A percentile compares a stretch with the other conserved stretches of the same genome.
Conservation (phyloP, 1,139 yeast species). For the Nakaseomyces uthaithaninus region DNA sequence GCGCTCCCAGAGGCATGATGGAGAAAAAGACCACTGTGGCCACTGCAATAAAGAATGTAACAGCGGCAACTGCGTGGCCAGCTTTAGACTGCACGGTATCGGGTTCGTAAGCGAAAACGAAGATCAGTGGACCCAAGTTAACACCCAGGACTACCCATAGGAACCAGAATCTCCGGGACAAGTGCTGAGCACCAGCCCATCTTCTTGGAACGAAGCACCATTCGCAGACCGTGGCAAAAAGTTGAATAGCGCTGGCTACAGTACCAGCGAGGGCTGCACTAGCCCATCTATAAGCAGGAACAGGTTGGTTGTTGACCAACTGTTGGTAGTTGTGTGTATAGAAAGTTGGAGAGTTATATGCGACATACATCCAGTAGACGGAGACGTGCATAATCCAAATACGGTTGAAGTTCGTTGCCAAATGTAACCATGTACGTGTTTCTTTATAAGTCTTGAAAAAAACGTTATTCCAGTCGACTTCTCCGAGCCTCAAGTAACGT, state of each 20-base stretch:
- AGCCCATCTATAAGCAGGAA: slow-evolving; percentile 87
- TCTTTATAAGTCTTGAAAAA: slow-evolving; percentile 96
- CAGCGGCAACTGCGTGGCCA: slow-evolving; percentile 75
- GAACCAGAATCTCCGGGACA: slow-evolving; percentile 77
- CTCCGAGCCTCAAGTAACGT: slow-evolving; percentile 83
- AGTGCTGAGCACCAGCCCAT: slow-evolving; percentile 99
- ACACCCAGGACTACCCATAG: slow-evolving; percentile 54
- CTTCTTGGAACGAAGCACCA: slow-evolving; percentile 96
- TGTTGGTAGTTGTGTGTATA: slow-evolving; percentile 84
- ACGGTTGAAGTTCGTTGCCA: slow-evolving; percentile 92
- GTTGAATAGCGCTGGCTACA: slow-evolving; percentile 72
- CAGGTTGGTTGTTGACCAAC: slow-evolving; percentile 73
- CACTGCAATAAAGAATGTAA: slow-evolving; percentile 85
- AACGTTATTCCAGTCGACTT: slow-evolving; percentile 83
- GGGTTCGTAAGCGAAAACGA: slow-evolving; percentile 78
- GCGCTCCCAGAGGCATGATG: slow-evolving; percentile 93
- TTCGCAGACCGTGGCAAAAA: slow-evolving; percentile 81
- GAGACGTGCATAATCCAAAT: slow-evolving; percentile 92
- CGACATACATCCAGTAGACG: slow-evolving; percentile 88
- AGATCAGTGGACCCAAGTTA: slow-evolving; percentile 80
- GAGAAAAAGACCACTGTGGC: slow-evolving; percentile 80
- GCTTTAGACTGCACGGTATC: slow-evolving; percentile 58
- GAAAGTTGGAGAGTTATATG: slow-evolving; percentile 85
- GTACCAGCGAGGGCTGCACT: slow-evolving; percentile 88
- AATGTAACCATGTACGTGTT: slow-evolving; percentile 95